Percentiles rank a stretch among this genome's conserved stretches.
phyloP scores from a whole-genome alignment of 108 stramenopile genomes.

The Schizochytrium sp. region DNA sequence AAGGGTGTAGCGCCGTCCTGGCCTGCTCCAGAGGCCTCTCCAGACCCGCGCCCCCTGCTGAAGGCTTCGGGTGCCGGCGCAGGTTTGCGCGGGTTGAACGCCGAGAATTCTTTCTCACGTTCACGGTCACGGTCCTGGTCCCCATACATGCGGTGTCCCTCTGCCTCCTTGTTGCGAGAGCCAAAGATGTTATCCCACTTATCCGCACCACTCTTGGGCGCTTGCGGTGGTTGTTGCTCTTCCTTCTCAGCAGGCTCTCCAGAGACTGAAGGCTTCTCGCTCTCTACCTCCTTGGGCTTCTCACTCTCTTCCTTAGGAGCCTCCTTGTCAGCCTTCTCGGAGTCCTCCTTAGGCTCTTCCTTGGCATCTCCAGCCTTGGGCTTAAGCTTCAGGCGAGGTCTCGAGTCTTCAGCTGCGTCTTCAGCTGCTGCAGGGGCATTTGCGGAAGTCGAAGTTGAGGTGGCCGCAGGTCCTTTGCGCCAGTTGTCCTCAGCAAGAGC shows the following conservation, averaged over 20 bases:
- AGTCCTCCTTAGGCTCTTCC: background rate
- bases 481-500: slow-evolving; percentile 25
- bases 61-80: slow-evolving; percentile 8
- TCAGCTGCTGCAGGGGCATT: slow-evolving; percentile 9
- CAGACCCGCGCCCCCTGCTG: background rate
- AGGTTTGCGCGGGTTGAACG: background rate
- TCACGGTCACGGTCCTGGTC: slow-evolving; percentile 35
- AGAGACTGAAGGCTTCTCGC: background rate
- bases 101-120: slow-evolving; percentile 19
- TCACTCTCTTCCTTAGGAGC: background rate
- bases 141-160: slow-evolving; percentile 55
- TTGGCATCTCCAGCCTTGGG: background rate
- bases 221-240: background rate
- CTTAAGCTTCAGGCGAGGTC: slow-evolving; percentile 41
- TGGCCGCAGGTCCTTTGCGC: slow-evolving; percentile 8
- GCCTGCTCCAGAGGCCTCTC: background rate
- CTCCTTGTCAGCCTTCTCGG: background rate
- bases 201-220: slow-evolving; percentile 4
- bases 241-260: background rate
- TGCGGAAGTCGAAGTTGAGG: background rate
- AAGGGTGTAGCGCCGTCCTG: background rate
- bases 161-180: background rate
- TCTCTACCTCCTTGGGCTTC: background rate
- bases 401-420: slow-evolving; percentile 21
- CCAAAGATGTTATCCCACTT: slow-evolving; percentile 56